Percentiles rank a stretch among this genome's conserved stretches.
These are phyloP conservation scores for Suaeda aralocaspica DNA, from an alignment of 148 eudicot genomes.

Conservation along the genomic window DNA sequence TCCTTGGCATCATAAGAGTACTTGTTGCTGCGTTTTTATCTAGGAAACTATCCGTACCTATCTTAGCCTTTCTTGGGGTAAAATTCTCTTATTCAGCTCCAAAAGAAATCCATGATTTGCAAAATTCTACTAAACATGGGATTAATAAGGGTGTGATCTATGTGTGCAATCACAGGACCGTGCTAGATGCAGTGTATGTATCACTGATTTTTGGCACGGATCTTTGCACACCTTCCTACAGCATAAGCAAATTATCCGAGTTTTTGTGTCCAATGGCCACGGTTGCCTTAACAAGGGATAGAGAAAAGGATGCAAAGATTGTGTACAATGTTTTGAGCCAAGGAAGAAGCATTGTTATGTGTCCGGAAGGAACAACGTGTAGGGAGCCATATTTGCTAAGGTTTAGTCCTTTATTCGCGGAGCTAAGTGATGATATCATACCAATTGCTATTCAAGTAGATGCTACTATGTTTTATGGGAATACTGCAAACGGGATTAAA, in stretches of 20 bases:
- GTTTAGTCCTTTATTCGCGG: slow-evolving; percentile 31
- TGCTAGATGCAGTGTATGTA: slow-evolving; percentile 22
- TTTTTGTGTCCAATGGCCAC: slow-evolving; percentile 10
- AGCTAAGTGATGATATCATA: slow-evolving; percentile 21
- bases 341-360: slow-evolving; percentile 21
- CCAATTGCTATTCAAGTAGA: slow-evolving; percentile 8
- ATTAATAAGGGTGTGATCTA: slow-evolving; percentile 18
- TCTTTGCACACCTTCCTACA: slow-evolving; percentile 13
- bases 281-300: slow-evolving; percentile 18
- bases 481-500: slow-evolving; percentile 27
- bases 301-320: slow-evolving; percentile 20
- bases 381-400: slow-evolving; percentile 33
- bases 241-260: slow-evolving; percentile 22
- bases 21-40: neutral
- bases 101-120: neutral
- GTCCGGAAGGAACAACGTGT: slow-evolving; percentile 34
- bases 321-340: slow-evolving; percentile 18
- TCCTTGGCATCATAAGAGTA: slow-evolving; percentile 15
- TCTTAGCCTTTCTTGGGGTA: slow-evolving; percentile 21
- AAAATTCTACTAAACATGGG: neutral
- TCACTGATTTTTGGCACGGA: neutral
- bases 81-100: neutral
- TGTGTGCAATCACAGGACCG: slow-evolving; percentile 23
- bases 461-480: slow-evolving; percentile 28
- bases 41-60: slow-evolving; percentile 11